phyloP scores from a whole-genome alignment of 495 filamentous ascomycete species.

The Aspergillus bridgeri region DNA sequence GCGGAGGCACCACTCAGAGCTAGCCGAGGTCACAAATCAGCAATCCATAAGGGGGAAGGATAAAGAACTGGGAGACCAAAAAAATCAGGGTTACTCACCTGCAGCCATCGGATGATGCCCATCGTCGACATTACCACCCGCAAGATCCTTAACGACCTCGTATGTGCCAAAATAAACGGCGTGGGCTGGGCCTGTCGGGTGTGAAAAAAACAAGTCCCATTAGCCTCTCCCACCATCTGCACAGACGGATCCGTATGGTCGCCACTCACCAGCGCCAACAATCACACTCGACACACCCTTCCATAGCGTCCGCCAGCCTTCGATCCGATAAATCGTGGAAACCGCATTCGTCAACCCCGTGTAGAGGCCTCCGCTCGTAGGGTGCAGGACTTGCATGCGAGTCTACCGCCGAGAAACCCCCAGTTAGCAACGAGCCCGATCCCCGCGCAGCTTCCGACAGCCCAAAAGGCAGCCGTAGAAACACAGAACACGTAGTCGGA shows the following conservation, averaged over 20 bases:
- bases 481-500: neutral
- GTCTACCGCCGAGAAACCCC: slow-evolving; percentile 55
- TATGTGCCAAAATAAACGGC: slow-evolving; percentile 98
- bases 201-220: slow-evolving; percentile 12
- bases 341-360: slow-evolving; percentile 89
- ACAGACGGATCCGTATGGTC: neutral
- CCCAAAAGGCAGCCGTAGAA: neutral
- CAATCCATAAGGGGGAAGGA: slow-evolving; percentile 7
- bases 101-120: slow-evolving; percentile 93
- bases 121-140: slow-evolving; percentile 84
- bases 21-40: slow-evolving; percentile 30
- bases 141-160: slow-evolving; percentile 91
- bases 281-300: slow-evolving; percentile 95
- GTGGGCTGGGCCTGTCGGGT: slow-evolving; percentile 76
- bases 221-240: slow-evolving; percentile 19
- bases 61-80: slow-evolving; percentile 7
- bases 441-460: slow-evolving; percentile 45
- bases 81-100: slow-evolving; percentile 49
- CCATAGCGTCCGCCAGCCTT: slow-evolving; percentile 91
- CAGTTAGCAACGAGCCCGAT: slow-evolving; percentile 15
- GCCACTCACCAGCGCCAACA: slow-evolving; percentile 75
- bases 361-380: slow-evolving; percentile 80
- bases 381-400: slow-evolving; percentile 94
- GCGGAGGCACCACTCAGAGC: slow-evolving; percentile 89
- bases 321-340: slow-evolving; percentile 81